Base-by-base conservation (phyloP, 345 rosid species). In the Linum tenue region DNA sequence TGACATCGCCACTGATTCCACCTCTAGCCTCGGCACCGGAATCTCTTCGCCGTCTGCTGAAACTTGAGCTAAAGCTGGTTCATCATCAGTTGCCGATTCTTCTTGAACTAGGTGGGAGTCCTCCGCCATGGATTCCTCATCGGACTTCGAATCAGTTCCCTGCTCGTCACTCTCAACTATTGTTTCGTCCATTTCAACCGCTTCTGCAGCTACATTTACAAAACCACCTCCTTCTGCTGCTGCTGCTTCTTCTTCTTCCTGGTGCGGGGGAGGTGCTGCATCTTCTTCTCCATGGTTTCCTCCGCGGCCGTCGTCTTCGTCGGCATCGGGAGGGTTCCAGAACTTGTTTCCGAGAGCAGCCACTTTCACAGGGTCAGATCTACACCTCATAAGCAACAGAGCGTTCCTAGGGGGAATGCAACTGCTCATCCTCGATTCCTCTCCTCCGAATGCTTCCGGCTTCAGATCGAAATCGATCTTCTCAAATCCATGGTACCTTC, bases 331-430 rank as follows among this genome's bases (percentile, higher is more conserved):
- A 16, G 84, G 67, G 48, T 86, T 94, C 73, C 90, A 83, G 36
- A 84, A 86, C 71, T 81, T 80, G 73, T 80, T 90, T 58, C 94
- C 87, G 1, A 92, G 80, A 53, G 96, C 94, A 40, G 97, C 91
- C 82, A 92, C 85, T 76, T 84, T 88, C 10, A 90, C 96, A 66
- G 98, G 97, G 65, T 92, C 98, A 77, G 96, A 90, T 86, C 96
- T 85, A 68, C 96, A 92, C 65, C 97, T 79, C 98, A 92, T 92
- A 70, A 90, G 44, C 69, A 90, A 75, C 63, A 92, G 79, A 51
- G 98, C 97, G 59, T 90, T 92, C 82, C 87, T 90, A 0, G 98
- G 96, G 37, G 98, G 96, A 11, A 86, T 59, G 73, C 89, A 85
- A 1, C 84, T 70, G 51, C 85, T 83, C 17, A 84, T 84, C 50